Evolutionary conservation across 2,329 filamentous ascomycete genomes (phyloP).

Genomic region (Calonectria pseudoreteaudii): DNA sequence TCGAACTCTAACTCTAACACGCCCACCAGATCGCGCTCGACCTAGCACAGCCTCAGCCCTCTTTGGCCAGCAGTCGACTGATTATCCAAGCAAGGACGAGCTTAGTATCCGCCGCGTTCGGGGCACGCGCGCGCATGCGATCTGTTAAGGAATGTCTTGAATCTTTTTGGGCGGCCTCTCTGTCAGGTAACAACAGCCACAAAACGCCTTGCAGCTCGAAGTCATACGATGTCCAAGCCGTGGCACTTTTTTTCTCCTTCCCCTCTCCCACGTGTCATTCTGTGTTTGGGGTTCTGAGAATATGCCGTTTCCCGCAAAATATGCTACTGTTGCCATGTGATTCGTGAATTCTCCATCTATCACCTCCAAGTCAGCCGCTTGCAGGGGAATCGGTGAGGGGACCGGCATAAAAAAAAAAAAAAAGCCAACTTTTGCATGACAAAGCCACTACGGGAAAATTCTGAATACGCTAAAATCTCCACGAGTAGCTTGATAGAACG

Average conservation of each 20-base stretch:
- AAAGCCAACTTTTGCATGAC: not conserved
- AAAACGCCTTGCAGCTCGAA: not conserved
- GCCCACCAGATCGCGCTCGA: not conserved
- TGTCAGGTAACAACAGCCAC: not conserved
- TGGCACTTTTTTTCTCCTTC: not conserved
- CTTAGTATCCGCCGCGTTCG: not conserved
- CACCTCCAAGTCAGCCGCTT: not conserved
- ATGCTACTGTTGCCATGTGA: not conserved
- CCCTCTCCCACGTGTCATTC: not conserved
- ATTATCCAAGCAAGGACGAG: not conserved
- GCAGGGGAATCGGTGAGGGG: not conserved
- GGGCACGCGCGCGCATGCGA: not conserved
- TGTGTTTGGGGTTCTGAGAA: not conserved
- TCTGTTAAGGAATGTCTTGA: not conserved
- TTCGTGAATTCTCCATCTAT: not conserved
- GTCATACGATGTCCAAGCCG: not conserved
- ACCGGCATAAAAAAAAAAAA: not conserved
- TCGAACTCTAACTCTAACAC: slow-evolving; percentile 2
- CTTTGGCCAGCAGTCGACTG: not conserved
- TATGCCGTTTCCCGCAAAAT: not conserved
- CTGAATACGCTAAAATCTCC: not conserved
- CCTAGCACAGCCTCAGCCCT: not conserved
- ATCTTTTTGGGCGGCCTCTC: not conserved
- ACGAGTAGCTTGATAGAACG: not conserved
- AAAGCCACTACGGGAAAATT: not conserved